A percentile compares a stretch with the other conserved stretches of the same genome.
These are phyloP conservation scores for Kingdonia uniflora DNA, from an alignment of 164 flowering plant species.

Conservation along the genomic window DNA sequence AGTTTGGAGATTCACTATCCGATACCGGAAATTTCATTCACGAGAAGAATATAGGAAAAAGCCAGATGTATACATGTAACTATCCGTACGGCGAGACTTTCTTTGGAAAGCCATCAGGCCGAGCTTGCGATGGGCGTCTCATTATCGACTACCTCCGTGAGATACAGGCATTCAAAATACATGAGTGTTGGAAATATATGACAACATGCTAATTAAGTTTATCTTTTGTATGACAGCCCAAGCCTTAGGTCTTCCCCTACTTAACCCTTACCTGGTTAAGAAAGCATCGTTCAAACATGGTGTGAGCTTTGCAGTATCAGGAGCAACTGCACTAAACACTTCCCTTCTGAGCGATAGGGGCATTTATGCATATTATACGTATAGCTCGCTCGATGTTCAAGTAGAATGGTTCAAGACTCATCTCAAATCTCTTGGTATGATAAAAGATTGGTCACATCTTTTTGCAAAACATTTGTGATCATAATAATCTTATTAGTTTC, in stretches of 20 bases:
- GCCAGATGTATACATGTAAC: not conserved
- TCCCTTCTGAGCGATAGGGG: not conserved
- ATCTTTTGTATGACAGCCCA: conserved; percentile 3
- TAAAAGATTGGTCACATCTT: too few relatives aligned
- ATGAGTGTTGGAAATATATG: too few relatives aligned
- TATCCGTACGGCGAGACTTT: not conserved
- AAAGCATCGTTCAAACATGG: conserved; percentile 6
- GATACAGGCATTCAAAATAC: not conserved
- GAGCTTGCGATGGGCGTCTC: conserved; percentile 7
- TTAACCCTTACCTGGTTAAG: conserved; percentile 7
- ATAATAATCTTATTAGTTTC: too few relatives aligned
- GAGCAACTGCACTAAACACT: conserved; percentile 9
- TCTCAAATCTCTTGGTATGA: conserved; percentile 1
- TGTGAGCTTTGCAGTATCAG: conserved; percentile 15
- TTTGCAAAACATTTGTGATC: too few relatives aligned
- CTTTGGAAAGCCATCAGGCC: not conserved
- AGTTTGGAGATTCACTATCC: conserved; percentile 3
- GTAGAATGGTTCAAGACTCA: conserved; percentile 10
- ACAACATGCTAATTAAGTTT: too few relatives aligned
- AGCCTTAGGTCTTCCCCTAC: conserved; percentile 8
- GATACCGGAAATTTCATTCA: conserved; percentile 1
- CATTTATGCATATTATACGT: not conserved
- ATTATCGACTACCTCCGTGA: conserved; percentile 8
- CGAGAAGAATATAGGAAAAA: not conserved
- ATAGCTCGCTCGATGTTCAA: conserved; percentile 8